Base-by-base conservation (phyloP, 352 stramenopile species). In the Phytophthora cryptogea region DNA sequence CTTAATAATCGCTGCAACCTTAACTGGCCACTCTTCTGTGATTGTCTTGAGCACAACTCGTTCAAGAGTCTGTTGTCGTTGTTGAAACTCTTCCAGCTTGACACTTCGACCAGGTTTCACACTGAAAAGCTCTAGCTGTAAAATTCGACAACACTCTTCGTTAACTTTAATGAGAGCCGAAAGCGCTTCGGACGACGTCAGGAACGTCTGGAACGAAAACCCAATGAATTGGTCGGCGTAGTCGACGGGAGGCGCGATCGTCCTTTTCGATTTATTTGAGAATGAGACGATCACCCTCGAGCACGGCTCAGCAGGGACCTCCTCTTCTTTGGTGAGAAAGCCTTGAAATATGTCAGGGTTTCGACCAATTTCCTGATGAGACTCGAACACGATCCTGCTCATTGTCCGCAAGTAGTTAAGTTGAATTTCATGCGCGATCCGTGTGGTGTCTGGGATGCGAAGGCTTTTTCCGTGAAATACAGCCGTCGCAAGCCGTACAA, bases 381-480 rank as follows among this genome's bases (percentile, higher is more conserved):
- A 86, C n/a, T 92, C 81, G 28, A 98, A 91, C 3, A 97, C 75
- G 30, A 98, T 92, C 50, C 84, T 85, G 72, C 96, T 96, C 88
- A 98, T 97, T 7, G 90, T 90, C 9, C 94, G 86, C 36, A 97
- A 63, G 64, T 96, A 98, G 48, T 96, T 90, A 0, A 96, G 70
- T 60, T 95, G 91, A 40, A 97, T 90, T 59, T 98, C 89, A 17
- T 93, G 75, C 10, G 97, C 50, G 11, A 97, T 69, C 0, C 73
- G 79, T 13, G 83, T 80, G 3, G 88, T 92, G 42, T 95, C 85
- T 2, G 86, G 86, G 20, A 89, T 78, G 0, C 79, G 77, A 52
- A 80, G 54, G 13, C 69, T 83, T 42, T 90, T 92, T 16, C 78
- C 68, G n/a, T 89, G 78, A 58, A 94, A 92, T 9, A 83, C 59